Evolutionary conservation across 1,284 basidiomycete genomes (phyloP).

Genomic region (Ceratobasidium sp.): DNA sequence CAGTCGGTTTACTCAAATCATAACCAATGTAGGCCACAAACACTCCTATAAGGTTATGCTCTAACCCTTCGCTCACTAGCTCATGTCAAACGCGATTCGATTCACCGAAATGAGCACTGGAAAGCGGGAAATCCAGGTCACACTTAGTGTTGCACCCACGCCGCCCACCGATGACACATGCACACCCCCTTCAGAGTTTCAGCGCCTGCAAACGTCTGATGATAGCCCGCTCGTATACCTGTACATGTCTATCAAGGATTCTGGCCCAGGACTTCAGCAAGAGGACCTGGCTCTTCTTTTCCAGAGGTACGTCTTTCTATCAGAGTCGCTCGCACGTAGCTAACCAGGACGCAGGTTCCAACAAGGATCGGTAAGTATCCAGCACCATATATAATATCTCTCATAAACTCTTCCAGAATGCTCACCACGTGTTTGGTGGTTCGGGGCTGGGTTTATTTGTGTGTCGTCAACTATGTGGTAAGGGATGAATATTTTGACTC

Average conservation of each 20-base stretch:
- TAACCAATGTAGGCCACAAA: slow-evolving; percentile 45
- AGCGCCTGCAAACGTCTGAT: slow-evolving; percentile 3
- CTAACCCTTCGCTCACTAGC: neutral
- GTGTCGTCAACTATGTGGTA: slow-evolving; percentile 45
- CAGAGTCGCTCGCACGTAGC: too few species aligned
- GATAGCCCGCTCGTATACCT: slow-evolving; percentile 39
- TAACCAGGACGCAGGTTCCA: slow-evolving; percentile 44
- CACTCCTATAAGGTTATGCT: slow-evolving; percentile 15
- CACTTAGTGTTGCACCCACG: slow-evolving; percentile 42
- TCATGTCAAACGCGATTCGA: slow-evolving; percentile 20
- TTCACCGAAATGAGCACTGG: slow-evolving; percentile 36
- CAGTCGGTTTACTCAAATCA: slow-evolving; percentile 43
- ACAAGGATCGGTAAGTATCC: slow-evolving; percentile 41
- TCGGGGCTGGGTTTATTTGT: too few species aligned
- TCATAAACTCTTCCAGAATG: slow-evolving; percentile 10
- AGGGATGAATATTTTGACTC: neutral
- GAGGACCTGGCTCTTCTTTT: slow-evolving; percentile 42
- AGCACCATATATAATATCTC: neutral
- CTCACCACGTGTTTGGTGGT: slow-evolving; percentile 43
- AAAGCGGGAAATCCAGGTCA: slow-evolving; percentile 42
- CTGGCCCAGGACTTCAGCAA: slow-evolving; percentile 44
- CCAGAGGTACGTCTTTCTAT: slow-evolving; percentile 37
- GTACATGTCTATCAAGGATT: slow-evolving; percentile 44
- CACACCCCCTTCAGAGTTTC: neutral
- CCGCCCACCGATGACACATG: slow-evolving; percentile 29